Evolutionary conservation across 352 stramenopile genomes (phyloP).

Genomic region (Phytophthora capsici): DNA sequence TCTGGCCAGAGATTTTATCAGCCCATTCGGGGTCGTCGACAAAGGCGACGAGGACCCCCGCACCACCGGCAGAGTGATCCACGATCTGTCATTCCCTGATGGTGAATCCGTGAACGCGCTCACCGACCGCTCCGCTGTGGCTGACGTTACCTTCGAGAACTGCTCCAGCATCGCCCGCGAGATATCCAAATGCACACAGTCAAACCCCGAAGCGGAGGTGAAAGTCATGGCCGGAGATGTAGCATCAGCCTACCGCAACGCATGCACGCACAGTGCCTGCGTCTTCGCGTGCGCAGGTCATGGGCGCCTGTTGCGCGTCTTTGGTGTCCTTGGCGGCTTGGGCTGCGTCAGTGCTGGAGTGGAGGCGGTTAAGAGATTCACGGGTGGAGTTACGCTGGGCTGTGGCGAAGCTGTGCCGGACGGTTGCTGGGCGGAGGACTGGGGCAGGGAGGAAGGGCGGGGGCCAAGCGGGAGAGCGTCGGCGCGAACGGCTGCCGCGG

Average conservation of each 20-base stretch:
- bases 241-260: conserved; percentile 13
- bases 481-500: background rate
- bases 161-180: conserved; percentile 1
- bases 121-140: background rate
- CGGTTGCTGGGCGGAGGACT: background rate
- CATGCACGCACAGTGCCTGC: conserved; percentile 1
- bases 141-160: background rate
- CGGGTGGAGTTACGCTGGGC: background rate
- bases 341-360: too few relatives aligned
- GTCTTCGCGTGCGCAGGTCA: conserved; percentile 6
- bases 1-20: conserved; percentile 11
- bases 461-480: background rate
- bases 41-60: background rate
- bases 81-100: background rate
- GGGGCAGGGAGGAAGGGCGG: background rate
- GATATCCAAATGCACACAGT: background rate
- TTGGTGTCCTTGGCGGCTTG: too few relatives aligned
- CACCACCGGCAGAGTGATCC: background rate
- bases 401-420: too few relatives aligned
- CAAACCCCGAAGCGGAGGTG: background rate
- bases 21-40: conserved; percentile 4
- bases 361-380: too few relatives aligned
- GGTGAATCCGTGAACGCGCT: background rate
- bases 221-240: conserved; percentile 19
- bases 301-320: too few relatives aligned